A percentile compares a stretch with the other conserved stretches of the same genome.
Evolutionary conservation across 352 stramenopile species (phyloP).

Genomic region (Proteromonas lacertae): DNA sequence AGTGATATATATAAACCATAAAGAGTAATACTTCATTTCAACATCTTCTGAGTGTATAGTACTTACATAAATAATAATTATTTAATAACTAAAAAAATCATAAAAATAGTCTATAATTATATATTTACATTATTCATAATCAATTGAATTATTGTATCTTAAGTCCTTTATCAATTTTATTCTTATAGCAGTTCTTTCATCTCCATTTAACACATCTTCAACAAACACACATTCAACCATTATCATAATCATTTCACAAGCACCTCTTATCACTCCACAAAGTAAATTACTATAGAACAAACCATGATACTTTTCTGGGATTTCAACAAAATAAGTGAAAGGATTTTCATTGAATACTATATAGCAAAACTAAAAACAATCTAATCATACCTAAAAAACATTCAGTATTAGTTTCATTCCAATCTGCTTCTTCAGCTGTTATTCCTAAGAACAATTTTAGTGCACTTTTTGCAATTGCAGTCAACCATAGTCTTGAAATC

Average conservation of each 20-base stretch:
- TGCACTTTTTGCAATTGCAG: constrained; percentile 60
- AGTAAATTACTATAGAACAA: constrained; percentile 83
- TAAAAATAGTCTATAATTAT: too few relatives aligned
- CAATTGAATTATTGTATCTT: too few relatives aligned
- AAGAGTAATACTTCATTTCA: too few relatives aligned
- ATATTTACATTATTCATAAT: too few relatives aligned
- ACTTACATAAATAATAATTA: too few relatives aligned
- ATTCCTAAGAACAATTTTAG: constrained; percentile 95
- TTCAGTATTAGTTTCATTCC: constrained; percentile 30
- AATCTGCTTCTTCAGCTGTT: constrained; percentile 44
- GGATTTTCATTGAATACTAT: constrained; percentile 83
- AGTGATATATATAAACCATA: too few relatives aligned
- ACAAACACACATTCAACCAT: constrained; percentile 24
- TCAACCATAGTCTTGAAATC: constrained; percentile 69
- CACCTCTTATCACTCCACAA: constrained; percentile 65
- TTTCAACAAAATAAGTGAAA: constrained; percentile 48
- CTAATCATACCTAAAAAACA: constrained; percentile 21
- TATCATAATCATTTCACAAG: constrained; percentile 57
- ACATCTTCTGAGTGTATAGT: too few relatives aligned
- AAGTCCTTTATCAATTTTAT: neutral
- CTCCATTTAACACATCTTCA: constrained; percentile 20
- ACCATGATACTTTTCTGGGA: constrained; percentile 35
- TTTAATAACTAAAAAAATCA: too few relatives aligned
- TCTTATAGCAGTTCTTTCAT: constrained; percentile 32
- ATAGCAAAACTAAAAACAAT: too few relatives aligned